Percentiles rank a stretch among this genome's conserved stretches.
phyloP scores from a whole-genome alignment of 305 asterid genomes.

The Salvia sclarea region DNA sequence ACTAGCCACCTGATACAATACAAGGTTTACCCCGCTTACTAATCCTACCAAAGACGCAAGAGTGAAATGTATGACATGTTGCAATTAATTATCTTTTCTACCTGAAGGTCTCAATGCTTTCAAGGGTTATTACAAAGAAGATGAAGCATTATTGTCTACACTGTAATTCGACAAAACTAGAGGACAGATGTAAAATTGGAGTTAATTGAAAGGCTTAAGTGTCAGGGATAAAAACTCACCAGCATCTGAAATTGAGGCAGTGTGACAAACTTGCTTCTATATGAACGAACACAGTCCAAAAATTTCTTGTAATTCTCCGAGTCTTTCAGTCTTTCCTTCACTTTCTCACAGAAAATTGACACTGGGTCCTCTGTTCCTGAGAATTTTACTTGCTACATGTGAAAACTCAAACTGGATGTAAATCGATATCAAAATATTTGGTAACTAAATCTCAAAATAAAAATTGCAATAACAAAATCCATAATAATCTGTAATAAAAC shows the following conservation, averaged over 20 bases:
- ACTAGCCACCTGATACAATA: constrained; percentile 52
- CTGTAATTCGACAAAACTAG: constrained; percentile 6
- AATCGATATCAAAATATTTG: background rate
- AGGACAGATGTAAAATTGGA: constrained; percentile 11
- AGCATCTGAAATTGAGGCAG: constrained; percentile 53
- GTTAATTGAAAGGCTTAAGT: constrained; percentile 22
- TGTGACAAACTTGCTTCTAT: constrained; percentile 51
- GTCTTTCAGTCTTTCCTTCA: constrained; percentile 61
- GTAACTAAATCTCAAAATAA: constrained; percentile 1
- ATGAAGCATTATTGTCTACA: background rate
- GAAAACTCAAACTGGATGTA: constrained; percentile 16
- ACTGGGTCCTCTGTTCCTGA: constrained; percentile 62
- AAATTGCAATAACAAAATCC: background rate
- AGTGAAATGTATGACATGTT: constrained; percentile 3
- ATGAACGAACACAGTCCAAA: constrained; percentile 68
- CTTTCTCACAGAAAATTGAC: constrained; percentile 54
- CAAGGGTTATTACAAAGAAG: background rate
- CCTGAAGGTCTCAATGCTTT: background rate
- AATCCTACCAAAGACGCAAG: constrained; percentile 12
- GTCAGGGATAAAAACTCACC: constrained; percentile 41
- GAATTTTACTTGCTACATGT: constrained; percentile 19
- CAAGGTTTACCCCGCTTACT: constrained; percentile 32
- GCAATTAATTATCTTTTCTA: constrained; percentile 15
- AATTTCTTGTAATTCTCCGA: constrained; percentile 58
- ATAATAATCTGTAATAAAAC: constrained; percentile 14